A percentile compares a stretch with the other conserved stretches of the same genome.
Evolutionary conservation across 352 stramenopile species (phyloP).

Genomic region (Pythium biforme): DNA sequence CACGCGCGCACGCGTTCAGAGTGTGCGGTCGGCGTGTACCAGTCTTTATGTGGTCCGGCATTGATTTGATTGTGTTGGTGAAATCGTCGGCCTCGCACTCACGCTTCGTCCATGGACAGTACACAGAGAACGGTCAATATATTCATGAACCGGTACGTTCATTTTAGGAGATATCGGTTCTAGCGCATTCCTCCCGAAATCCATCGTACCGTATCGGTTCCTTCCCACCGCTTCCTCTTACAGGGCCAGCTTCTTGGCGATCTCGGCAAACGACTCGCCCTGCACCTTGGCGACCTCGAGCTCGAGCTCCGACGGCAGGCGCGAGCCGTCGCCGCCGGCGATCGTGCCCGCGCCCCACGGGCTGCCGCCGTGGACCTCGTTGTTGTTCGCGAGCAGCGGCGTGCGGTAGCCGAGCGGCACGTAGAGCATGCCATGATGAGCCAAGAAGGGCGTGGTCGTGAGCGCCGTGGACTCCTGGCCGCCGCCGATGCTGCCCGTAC

Average conservation of each 20-base stretch:
- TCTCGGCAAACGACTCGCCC: slow-evolving; percentile 53
- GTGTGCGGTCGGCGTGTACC: too few species aligned
- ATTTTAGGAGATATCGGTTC: too few species aligned
- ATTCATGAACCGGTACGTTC: too few species aligned
- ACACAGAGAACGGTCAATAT: too few species aligned
- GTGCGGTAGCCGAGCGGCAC: slow-evolving; percentile 51
- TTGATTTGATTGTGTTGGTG: too few species aligned
- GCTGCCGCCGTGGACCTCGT: slow-evolving; percentile 42
- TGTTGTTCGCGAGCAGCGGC: slow-evolving; percentile 29
- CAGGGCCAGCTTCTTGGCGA: slow-evolving; percentile 25
- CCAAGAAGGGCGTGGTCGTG: slow-evolving; percentile 55
- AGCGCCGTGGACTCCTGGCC: slow-evolving; percentile 73
- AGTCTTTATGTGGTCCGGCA: too few species aligned
- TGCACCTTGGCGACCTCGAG: slow-evolving; percentile 48
- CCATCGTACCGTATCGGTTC: too few species aligned
- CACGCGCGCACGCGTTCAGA: too few species aligned
- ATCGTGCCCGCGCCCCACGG: slow-evolving; percentile 59
- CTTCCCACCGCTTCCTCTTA: background rate
- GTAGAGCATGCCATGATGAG: slow-evolving; percentile 79
- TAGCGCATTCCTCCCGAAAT: too few species aligned
- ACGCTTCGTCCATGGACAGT: too few species aligned
- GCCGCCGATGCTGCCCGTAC: slow-evolving; percentile 48
- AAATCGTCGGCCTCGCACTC: too few species aligned
- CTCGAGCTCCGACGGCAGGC: slow-evolving; percentile 54
- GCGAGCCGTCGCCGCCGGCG: slow-evolving; percentile 55